Percentiles rank a stretch among this genome's conserved stretches.
Evolutionary conservation across 2,329 filamentous ascomycete genomes (phyloP).

Genomic region (Xylaria sp.): DNA sequence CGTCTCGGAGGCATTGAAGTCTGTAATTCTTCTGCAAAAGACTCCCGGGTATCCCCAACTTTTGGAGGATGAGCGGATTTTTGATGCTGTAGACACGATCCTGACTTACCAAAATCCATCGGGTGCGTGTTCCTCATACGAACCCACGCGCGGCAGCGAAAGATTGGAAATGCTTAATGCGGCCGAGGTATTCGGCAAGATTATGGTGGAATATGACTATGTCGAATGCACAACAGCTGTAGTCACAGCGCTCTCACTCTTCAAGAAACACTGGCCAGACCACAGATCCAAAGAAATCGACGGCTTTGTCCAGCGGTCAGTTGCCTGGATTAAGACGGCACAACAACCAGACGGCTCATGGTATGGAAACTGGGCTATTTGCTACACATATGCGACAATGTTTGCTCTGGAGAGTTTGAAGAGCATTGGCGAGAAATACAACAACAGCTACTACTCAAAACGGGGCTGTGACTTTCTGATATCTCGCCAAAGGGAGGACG

Average conservation of each 20-base stretch:
- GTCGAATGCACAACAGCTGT: constrained; percentile 97
- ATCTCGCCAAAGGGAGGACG: constrained; percentile 84
- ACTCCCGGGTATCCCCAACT: constrained; percentile 78
- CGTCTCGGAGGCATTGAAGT: constrained; percentile 88
- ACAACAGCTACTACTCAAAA: constrained; percentile 74
- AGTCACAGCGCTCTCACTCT: constrained; percentile 85
- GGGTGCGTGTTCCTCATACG: constrained; percentile 91
- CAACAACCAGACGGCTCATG: constrained; percentile 88
- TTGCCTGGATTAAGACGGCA: constrained; percentile 82
- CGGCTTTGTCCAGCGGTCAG: constrained; percentile 75
- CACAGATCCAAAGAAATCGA: constrained; percentile 83
- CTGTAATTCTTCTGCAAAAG: constrained; percentile 84
- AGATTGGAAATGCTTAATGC: constrained; percentile 89
- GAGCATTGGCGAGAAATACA: constrained; percentile 83
- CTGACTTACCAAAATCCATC: constrained; percentile 89
- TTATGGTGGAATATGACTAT: constrained; percentile 99
- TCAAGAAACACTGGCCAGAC: constrained; percentile 81
- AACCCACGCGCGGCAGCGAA: constrained; percentile 80
- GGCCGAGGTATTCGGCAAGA: constrained; percentile 93
- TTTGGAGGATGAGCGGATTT: constrained; percentile 80
- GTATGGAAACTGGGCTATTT: constrained; percentile 98
- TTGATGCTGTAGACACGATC: constrained; percentile 89
- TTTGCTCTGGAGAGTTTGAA: constrained; percentile 90
- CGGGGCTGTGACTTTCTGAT: constrained; percentile 88
- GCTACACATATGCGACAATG: constrained; percentile 97